phyloP scores from a whole-genome alignment of 2,329 filamentous ascomycete species.

The Nakataea oryzae region DNA sequence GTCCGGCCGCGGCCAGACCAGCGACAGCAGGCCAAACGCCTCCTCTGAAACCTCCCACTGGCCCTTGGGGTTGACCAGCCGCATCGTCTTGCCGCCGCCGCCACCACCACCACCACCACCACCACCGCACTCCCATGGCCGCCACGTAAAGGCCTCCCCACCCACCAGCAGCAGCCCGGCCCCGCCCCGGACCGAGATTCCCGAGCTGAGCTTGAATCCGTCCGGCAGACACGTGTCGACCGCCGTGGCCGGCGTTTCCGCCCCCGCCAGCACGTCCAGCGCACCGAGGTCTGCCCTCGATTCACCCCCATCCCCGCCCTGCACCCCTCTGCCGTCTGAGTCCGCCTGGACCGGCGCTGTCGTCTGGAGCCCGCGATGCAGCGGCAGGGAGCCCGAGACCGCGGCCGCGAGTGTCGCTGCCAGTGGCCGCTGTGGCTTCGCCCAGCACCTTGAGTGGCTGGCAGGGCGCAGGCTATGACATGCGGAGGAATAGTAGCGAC shows the following conservation, averaged over 20 bases:
- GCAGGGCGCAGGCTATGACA: too few species aligned
- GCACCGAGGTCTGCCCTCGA: conserved; percentile 51
- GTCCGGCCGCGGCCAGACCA: conserved; percentile 86
- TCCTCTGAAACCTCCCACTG: conserved; percentile 67
- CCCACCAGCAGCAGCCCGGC: conserved; percentile 59
- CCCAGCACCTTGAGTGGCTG: not conserved
- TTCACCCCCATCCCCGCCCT: conserved; percentile 7
- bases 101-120: conserved; percentile 6
- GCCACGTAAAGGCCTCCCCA: conserved; percentile 83
- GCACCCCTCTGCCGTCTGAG: not conserved
- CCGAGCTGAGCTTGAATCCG: conserved; percentile 81
- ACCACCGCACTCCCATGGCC: conserved; percentile 52
- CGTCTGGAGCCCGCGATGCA: not conserved
- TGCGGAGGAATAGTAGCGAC: not conserved
- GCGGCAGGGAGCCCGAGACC: too few species aligned
- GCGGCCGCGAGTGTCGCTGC: not conserved
- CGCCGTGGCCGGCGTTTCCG: conserved; percentile 67
- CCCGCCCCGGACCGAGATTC: conserved; percentile 50
- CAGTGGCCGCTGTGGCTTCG: not conserved
- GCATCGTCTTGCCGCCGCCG: conserved; percentile 16
- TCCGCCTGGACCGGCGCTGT: too few species aligned
- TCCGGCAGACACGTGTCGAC: conserved; percentile 74
- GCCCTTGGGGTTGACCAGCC: conserved; percentile 62
- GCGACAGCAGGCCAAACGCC: conserved; percentile 63
- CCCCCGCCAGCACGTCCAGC: conserved; percentile 69